Conservation (phyloP, 768 basidiomycete genomes). For the Russula brevipes region DNA sequence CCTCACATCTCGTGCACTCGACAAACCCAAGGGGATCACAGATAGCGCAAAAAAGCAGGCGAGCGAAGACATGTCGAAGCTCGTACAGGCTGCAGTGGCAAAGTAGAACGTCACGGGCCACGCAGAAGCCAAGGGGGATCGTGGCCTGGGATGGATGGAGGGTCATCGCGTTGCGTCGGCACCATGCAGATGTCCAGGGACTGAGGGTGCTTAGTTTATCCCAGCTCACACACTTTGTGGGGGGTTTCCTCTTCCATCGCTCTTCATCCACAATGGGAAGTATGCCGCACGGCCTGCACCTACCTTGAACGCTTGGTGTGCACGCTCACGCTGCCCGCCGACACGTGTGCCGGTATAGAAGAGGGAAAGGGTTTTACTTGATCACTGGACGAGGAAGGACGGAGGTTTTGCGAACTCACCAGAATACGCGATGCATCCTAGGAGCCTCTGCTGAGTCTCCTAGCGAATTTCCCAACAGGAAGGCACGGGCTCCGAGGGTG, state of each 20-base stretch:
- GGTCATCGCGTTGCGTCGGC: conserved; percentile 53
- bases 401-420: too few species aligned
- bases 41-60: conserved; percentile 81
- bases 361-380: too few species aligned
- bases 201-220: conserved; percentile 56
- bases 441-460: too few species aligned
- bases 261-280: conserved; percentile 65
- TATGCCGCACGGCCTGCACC: conserved; percentile 42
- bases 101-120: conserved; percentile 63
- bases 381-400: too few species aligned
- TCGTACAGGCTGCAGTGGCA: conserved; percentile 67
- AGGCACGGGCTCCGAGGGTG: too few species aligned
- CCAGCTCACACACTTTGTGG: conserved; percentile 79
- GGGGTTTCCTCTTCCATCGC: conserved; percentile 76
- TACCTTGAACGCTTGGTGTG: conserved; percentile 78
- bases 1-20: conserved; percentile 61
- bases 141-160: conserved; percentile 8
- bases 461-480: too few species aligned
- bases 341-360: conserved; percentile 78
- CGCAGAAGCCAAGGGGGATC: conserved; percentile 65
- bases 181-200: conserved; percentile 70
- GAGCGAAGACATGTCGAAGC: conserved; percentile 64
- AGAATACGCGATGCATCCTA: too few species aligned
- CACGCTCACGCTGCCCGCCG: conserved; percentile 78
- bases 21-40: conserved; percentile 71